phyloP scores from a whole-genome alignment of 2,329 filamentous ascomycete species.

The Alternaria ethzedia region DNA sequence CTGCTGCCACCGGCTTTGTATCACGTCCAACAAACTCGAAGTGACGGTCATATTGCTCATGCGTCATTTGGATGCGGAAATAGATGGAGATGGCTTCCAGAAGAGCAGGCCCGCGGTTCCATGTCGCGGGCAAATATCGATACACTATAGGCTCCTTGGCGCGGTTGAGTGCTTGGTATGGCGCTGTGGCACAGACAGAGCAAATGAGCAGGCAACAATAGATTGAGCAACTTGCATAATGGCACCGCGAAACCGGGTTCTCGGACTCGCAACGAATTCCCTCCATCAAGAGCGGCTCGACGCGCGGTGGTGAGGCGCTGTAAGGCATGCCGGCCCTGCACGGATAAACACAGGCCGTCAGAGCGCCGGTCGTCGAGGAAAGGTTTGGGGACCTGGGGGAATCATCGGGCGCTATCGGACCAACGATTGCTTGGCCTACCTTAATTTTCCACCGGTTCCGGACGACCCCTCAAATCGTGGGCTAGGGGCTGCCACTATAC shows the following conservation, averaged over 20 bases:
- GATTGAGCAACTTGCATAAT: background rate
- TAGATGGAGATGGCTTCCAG: background rate
- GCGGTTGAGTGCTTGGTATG: background rate
- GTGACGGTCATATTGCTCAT: background rate
- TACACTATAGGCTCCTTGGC: background rate
- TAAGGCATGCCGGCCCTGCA: background rate
- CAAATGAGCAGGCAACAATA: background rate
- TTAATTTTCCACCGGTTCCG: conserved; percentile 28
- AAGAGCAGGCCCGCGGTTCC: background rate
- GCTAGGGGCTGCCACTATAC: conserved; percentile 1
- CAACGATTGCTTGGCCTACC: conserved; percentile 43
- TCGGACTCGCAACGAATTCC: background rate
- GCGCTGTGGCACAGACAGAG: background rate
- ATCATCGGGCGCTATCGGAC: conserved; percentile 28
- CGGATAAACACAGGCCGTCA: conserved; percentile 7
- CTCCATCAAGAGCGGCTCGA: background rate
- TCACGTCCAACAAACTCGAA: background rate
- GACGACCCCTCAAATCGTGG: conserved; percentile 7
- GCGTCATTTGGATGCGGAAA: background rate
- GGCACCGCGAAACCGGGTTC: background rate
- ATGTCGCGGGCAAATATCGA: background rate
- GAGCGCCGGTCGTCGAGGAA: conserved; percentile 14
- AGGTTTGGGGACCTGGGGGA: conserved; percentile 17
- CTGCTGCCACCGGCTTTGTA: background rate
- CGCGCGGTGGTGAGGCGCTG: background rate